A percentile compares a stretch with the other conserved stretches of the same genome.
phyloP scores from a whole-genome alignment of 805 yeast genomes.

The Saturnispora zaruensis region DNA sequence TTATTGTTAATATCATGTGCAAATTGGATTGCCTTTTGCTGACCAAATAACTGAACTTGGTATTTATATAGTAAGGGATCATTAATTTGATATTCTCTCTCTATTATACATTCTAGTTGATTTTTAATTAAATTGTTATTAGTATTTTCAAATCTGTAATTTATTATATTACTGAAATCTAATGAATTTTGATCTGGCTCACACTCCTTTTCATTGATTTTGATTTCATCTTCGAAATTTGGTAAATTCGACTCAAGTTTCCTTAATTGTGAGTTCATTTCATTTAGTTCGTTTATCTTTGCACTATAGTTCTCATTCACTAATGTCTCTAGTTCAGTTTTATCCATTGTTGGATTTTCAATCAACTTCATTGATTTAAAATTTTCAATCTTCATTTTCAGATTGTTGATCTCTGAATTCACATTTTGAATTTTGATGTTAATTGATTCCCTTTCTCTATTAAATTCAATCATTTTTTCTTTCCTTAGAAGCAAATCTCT shows the following conservation, averaged over 20 bases:
- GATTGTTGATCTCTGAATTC: background rate
- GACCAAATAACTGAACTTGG: conserved; percentile 21
- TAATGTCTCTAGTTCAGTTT: background rate
- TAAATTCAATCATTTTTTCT: conserved; percentile 20
- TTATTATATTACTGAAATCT: background rate
- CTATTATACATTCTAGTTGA: conserved; percentile 16
- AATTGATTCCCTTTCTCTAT: background rate
- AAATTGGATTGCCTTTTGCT: conserved; percentile 20
- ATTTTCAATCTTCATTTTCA: background rate
- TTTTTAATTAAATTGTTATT: background rate
- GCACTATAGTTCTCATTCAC: background rate
- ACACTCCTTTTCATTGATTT: conserved; percentile 1
- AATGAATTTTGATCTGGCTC: background rate
- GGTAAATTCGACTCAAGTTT: conserved; percentile 2
- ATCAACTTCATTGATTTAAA: background rate
- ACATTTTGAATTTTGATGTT: background rate
- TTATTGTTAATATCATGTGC: conserved; percentile 18
- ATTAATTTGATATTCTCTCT: conserved; percentile 24
- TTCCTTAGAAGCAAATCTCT: conserved; percentile 26
- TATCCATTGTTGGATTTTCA: background rate
- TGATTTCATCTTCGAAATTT: conserved; percentile 13
- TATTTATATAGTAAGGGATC: conserved; percentile 35
- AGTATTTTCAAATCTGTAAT: background rate
- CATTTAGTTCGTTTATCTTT: conserved; percentile 1
- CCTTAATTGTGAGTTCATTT: background rate